Conservation (phyloP, 306 rosid species). For the Morella rubra region DNA sequence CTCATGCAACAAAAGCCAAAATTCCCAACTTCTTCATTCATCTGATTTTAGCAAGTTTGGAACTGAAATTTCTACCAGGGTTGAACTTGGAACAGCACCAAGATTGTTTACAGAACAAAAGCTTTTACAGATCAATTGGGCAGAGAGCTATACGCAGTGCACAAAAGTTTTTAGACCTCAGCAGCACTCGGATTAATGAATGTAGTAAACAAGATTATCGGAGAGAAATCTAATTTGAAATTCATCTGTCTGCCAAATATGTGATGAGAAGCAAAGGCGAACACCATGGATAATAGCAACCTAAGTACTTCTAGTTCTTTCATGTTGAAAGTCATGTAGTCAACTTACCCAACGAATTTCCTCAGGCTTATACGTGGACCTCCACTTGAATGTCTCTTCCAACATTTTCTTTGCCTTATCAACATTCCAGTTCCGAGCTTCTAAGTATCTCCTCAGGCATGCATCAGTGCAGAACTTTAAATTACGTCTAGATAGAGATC, state of each 20-base stretch:
- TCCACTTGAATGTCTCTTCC: conserved; percentile 81
- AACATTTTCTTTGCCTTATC: conserved; percentile 83
- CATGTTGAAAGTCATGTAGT: not conserved
- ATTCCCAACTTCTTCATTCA: not conserved
- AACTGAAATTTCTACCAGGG: not conserved
- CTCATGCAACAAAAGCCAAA: not conserved
- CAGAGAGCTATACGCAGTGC: not conserved
- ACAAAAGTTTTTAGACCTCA: not conserved
- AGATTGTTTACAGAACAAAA: not conserved
- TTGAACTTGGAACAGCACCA: not conserved
- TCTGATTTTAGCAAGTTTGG: not conserved
- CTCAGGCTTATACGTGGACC: conserved; percentile 77
- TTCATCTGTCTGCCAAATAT: not conserved
- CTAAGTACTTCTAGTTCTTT: not conserved
- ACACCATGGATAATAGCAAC: not conserved
- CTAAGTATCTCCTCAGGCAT: conserved; percentile 79
- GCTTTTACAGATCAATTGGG: not conserved
- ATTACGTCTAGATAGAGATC: conserved; percentile 61
- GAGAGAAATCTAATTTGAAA: not conserved
- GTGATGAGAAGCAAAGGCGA: not conserved
- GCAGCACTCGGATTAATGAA: not conserved
- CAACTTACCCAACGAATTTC: conserved; percentile 84
- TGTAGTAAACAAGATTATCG: not conserved
- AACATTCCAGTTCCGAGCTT: conserved; percentile 78
- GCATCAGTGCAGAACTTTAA: conserved; percentile 67